Base-by-base conservation (phyloP, 257 asterid genomes). In the Primulina huaijiensis region DNA sequence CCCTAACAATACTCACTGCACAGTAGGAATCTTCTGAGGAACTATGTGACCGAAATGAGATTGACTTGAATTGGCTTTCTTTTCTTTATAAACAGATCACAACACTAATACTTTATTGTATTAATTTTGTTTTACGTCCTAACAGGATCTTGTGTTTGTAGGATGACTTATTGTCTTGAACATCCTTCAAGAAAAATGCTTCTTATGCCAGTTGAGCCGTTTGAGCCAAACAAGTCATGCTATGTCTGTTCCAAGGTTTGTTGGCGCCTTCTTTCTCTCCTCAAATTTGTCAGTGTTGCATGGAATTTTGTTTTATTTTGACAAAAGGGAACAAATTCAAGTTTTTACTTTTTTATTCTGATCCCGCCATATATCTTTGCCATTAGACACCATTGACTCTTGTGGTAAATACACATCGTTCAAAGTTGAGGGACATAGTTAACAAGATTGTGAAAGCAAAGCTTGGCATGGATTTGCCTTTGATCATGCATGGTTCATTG, bases 141-240 rank as follows among this genome's bases (percentile, higher is more conserved):
- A 59, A 61, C 69, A 25, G 30, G 57, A 40, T 69, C 12, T 75
- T 64, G 33, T 62, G 27, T 60, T 14, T 85, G 83, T 77, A 94
- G 99, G 90, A 94, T 91, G 99, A 94, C 99, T 17, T 94, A 87
- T 75, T 94, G 99, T 74, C 97, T 94, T 60, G 92, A 91, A 77
- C 96, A 89, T 84, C 95, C 99, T 69, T 71, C 96, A n/a, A 89
- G 74, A 79, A 94, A 91, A 78, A 82, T 91, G 92, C 89, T 94
- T 72, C 92, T 94, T 65, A 91, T 94, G 99, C 97, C 99, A 6
- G 87, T 91, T 20, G 92, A 86, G 76, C 99, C 99, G 35, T 94
- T 91, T 83, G 97, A 89, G 79, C 92, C 97, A 62, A 94, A 89
- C 72, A 85, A 85, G 69, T 84, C 87, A 7, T 94, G 99, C 80